Evolutionary conservation across 805 yeast genomes (phyloP).

Genomic region (Yamadazyma insecticola): DNA sequence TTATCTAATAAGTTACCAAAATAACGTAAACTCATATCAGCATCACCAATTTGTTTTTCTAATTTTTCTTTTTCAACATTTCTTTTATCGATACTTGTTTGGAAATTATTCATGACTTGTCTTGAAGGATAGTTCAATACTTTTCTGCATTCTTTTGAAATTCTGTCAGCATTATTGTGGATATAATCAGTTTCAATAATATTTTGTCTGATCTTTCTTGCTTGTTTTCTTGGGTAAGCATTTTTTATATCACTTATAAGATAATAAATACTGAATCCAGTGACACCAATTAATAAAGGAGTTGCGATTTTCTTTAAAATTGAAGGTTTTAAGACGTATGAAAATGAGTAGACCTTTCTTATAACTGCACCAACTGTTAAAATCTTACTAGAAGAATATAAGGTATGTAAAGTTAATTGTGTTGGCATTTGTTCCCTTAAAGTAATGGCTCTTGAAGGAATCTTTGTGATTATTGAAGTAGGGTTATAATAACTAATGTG

Average conservation of each 20-base stretch:
- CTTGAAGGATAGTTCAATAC: slow-evolving; percentile 79
- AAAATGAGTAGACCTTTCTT: slow-evolving; percentile 32
- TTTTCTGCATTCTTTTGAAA: slow-evolving; percentile 75
- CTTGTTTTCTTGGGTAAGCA: slow-evolving; percentile 82
- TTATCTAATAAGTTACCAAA: slow-evolving; percentile 47
- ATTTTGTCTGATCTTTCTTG: slow-evolving; percentile 61
- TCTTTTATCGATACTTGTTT: slow-evolving; percentile 58
- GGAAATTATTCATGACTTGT: slow-evolving; percentile 71
- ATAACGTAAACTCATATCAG: slow-evolving; percentile 52
- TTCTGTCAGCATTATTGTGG: slow-evolving; percentile 70
- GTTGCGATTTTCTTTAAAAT: slow-evolving; percentile 44
- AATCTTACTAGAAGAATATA: slow-evolving; percentile 35
- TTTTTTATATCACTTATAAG: slow-evolving; percentile 78
- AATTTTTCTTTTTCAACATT: slow-evolving; percentile 54
- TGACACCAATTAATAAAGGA: slow-evolving; percentile 49
- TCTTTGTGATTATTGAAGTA: slow-evolving; percentile 19
- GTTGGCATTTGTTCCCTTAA: slow-evolving; percentile 30
- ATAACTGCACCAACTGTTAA: slow-evolving; percentile 40
- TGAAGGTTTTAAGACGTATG: slow-evolving; percentile 30
- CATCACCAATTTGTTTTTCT: slow-evolving; percentile 46
- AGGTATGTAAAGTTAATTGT: slow-evolving; percentile 36
- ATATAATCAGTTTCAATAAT: slow-evolving; percentile 70
- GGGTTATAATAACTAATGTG: slow-evolving; percentile 34
- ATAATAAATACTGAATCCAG: slow-evolving; percentile 55
- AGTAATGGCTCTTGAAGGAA: slow-evolving; percentile 26